These are phyloP conservation scores for Cercospora sojina DNA, from an alignment of 2,329 filamentous ascomycete genomes.

Conservation along the genomic window DNA sequence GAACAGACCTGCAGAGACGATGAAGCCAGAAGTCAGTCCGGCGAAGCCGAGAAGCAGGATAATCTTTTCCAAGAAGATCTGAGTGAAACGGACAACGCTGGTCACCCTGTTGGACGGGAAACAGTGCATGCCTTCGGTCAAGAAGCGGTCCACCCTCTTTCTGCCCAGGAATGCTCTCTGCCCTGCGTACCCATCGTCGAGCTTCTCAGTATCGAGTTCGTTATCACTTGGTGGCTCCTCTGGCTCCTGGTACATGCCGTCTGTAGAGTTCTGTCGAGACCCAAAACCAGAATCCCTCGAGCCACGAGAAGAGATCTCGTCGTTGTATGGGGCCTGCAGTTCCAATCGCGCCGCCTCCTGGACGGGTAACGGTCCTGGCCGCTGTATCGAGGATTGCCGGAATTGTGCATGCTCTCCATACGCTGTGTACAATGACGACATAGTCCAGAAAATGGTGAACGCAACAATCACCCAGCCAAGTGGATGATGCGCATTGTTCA, in stretches of 20 bases:
- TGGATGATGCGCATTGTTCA: slow-evolving; percentile 83
- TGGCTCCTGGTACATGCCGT: slow-evolving; percentile 30
- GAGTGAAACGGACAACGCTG: slow-evolving; percentile 58
- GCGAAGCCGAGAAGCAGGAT: slow-evolving; percentile 77
- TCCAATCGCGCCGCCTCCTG: slow-evolving; percentile 36
- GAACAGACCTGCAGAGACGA: slow-evolving; percentile 80
- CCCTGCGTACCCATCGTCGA: slow-evolving; percentile 25
- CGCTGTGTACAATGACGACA: slow-evolving; percentile 64
- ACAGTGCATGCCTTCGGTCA: slow-evolving; percentile 28
- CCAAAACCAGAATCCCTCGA: slow-evolving; percentile 44
- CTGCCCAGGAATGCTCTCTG: slow-evolving; percentile 48
- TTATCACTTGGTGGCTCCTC: slow-evolving; percentile 32
- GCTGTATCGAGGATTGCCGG: slow-evolving; percentile 14
- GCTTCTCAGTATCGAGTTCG: slow-evolving; percentile 44
- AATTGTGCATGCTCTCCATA: slow-evolving; percentile 41
- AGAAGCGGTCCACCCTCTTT: slow-evolving; percentile 29
- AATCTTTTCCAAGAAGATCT: slow-evolving; percentile 70
- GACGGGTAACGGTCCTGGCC: slow-evolving; percentile 11
- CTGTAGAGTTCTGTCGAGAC: slow-evolving; percentile 37
- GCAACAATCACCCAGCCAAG: slow-evolving; percentile 81
- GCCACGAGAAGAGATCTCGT: slow-evolving; percentile 34
- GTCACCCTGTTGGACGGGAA: slow-evolving; percentile 53
- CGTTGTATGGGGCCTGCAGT: slow-evolving; percentile 26
- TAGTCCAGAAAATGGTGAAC: slow-evolving; percentile 67
- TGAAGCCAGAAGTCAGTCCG: slow-evolving; percentile 67